Conservation (phyloP, 495 filamentous ascomycete genomes). For the Aspergillus cavernicola region DNA sequence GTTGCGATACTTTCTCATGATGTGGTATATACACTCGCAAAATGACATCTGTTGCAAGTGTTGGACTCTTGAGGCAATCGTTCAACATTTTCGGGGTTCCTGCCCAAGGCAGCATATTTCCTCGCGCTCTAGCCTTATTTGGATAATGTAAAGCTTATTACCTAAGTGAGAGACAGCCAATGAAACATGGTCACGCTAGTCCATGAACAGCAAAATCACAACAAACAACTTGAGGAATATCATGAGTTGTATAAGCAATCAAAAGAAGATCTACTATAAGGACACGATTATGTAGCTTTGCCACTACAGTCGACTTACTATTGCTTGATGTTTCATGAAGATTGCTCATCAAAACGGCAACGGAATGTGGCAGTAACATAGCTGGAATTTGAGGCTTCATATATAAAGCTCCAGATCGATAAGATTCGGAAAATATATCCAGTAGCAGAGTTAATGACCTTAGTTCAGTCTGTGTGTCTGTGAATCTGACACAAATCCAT, state of each 20-base stretch:
- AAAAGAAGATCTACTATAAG: too few species aligned
- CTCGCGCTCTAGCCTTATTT: background rate
- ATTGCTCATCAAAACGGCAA: too few species aligned
- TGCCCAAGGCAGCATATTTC: background rate
- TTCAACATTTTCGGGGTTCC: background rate
- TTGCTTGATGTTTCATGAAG: too few species aligned
- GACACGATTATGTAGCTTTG: background rate
- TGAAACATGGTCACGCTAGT: background rate
- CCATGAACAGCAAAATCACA: slow-evolving; percentile 32
- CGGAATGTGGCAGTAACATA: background rate
- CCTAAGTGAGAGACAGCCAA: background rate
- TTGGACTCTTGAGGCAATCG: too few species aligned
- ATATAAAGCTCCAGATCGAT: background rate
- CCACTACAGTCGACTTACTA: too few species aligned
- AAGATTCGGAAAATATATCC: slow-evolving; percentile 1
- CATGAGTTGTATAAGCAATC: too few species aligned
- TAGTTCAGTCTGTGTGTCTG: too few species aligned
- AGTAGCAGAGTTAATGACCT: background rate
- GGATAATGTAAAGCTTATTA: background rate
- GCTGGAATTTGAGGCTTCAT: background rate
- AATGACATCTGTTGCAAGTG: too few species aligned
- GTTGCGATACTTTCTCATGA: too few species aligned
- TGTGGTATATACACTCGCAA: too few species aligned
- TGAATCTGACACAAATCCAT: too few species aligned
- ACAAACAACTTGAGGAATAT: slow-evolving; percentile 26